phyloP scores from a whole-genome alignment of 1,284 basidiomycete species.

The Porphyrellus sp. region DNA sequence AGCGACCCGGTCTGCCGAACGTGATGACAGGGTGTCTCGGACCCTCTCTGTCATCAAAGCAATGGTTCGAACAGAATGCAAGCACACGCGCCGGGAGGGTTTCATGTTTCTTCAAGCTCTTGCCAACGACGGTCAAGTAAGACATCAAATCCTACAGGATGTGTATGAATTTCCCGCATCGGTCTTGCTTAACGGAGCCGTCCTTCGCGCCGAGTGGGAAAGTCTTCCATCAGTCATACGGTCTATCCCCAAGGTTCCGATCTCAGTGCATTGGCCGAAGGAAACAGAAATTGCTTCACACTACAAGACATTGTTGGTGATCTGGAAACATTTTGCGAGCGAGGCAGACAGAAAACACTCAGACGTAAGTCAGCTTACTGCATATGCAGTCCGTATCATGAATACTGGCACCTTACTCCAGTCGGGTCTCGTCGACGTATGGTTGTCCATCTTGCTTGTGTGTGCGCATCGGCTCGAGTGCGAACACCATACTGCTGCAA shows the following conservation, averaged over 20 bases:
- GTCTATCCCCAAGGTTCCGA: conserved; percentile 25
- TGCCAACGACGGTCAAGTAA: conserved; percentile 24
- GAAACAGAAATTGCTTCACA: conserved; percentile 44
- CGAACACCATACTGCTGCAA: conserved; percentile 35
- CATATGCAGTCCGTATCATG: neutral
- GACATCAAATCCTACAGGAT: conserved; percentile 16
- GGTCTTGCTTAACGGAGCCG: conserved; percentile 33
- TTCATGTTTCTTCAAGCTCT: conserved; percentile 41
- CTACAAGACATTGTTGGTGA: conserved; percentile 42
- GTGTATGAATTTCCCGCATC: conserved; percentile 22
- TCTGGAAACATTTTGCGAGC: conserved; percentile 38
- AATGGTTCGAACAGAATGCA: conserved; percentile 37
- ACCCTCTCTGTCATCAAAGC: conserved; percentile 38
- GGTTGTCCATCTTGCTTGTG: conserved; percentile 53
- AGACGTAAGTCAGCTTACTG: conserved; percentile 27
- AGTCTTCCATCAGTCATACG: conserved; percentile 21
- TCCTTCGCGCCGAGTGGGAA: conserved; percentile 23
- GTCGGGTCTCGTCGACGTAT: conserved; percentile 41
- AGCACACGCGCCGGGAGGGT: conserved; percentile 37
- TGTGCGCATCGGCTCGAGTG: conserved; percentile 44
- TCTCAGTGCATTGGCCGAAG: conserved; percentile 38
- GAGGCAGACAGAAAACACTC: conserved; percentile 12
- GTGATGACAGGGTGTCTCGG: conserved; percentile 29
- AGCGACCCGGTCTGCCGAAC: conserved; percentile 1
- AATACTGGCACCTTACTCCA: conserved; percentile 23